A percentile compares a stretch with the other conserved stretches of the same genome.
Evolutionary conservation across 2,329 filamentous ascomycete genomes (phyloP).

Genomic region (Sporothrix inflata): DNA sequence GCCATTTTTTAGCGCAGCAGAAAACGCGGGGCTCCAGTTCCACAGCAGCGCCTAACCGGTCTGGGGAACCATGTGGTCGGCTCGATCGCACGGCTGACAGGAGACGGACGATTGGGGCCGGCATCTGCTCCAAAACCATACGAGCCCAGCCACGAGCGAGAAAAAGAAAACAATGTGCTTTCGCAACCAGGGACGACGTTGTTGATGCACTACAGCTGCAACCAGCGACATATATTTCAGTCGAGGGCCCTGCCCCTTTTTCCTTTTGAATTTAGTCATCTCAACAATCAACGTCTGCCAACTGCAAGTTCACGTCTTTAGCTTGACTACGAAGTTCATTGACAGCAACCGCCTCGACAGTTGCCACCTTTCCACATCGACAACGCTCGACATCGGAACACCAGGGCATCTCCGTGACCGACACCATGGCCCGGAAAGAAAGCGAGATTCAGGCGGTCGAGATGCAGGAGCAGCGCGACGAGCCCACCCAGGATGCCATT

Average conservation of each 20-base stretch:
- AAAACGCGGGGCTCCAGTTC: conserved; percentile 15
- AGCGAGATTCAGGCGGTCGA: conserved; percentile 22
- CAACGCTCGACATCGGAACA: not conserved
- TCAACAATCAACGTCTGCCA: too few species aligned
- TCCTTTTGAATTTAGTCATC: too few species aligned
- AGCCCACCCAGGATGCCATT: not conserved
- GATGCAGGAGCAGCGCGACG: conserved; percentile 7
- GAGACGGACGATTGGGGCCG: not conserved
- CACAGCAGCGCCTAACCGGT: not conserved
- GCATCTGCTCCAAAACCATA: not conserved
- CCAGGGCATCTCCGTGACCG: not conserved
- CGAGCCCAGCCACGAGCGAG: too few species aligned
- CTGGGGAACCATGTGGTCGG: conserved; percentile 13
- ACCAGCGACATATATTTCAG: too few species aligned
- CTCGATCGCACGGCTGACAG: not conserved
- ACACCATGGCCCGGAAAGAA: conserved; percentile 5
- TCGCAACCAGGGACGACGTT: too few species aligned
- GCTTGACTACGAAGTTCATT: too few species aligned
- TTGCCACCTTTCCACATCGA: not conserved
- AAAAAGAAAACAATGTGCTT: too few species aligned
- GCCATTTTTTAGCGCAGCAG: not conserved
- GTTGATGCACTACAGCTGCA: too few species aligned
- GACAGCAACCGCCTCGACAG: too few species aligned
- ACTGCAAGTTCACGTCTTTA: too few species aligned
- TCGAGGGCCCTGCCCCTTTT: too few species aligned